A percentile compares a stretch with the other conserved stretches of the same genome.
Evolutionary conservation across 1,284 basidiomycete genomes (phyloP).

Genomic region (Cryptococcus amylolentus): DNA sequence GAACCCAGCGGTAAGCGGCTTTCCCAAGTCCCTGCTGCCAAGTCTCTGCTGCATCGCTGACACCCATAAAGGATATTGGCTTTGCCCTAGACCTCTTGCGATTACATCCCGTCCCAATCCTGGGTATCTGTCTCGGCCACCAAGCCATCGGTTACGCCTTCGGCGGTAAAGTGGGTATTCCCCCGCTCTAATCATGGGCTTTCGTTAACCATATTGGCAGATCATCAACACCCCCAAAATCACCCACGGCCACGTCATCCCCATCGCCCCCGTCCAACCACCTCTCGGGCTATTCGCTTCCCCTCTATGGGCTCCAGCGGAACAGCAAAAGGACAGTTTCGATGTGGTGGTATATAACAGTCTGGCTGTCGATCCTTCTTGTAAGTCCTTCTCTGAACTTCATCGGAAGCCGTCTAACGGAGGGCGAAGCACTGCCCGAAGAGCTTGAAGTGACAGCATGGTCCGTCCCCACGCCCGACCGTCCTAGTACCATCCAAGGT

Average conservation of each 20-base stretch:
- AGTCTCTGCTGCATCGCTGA: neutral
- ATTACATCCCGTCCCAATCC: constrained; percentile 40
- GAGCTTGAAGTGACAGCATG: constrained; percentile 53
- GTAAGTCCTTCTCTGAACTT: constrained; percentile 19
- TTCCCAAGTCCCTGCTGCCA: neutral
- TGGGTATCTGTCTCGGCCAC: constrained; percentile 78
- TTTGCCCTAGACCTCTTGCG: constrained; percentile 45
- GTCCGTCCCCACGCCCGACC: constrained; percentile 31
- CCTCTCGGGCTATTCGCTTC: constrained; percentile 35
- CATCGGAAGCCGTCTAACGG: neutral
- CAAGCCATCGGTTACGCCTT: constrained; percentile 80
- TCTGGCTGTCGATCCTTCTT: constrained; percentile 50
- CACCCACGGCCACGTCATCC: constrained; percentile 72
- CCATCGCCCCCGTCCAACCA: constrained; percentile 49
- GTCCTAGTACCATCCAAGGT: constrained; percentile 46
- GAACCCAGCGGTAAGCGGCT: constrained; percentile 32
- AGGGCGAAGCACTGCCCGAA: constrained; percentile 44
- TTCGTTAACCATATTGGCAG: constrained; percentile 16
- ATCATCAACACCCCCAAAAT: constrained; percentile 49
- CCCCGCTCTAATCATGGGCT: constrained; percentile 26
- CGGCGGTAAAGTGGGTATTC: constrained; percentile 57
- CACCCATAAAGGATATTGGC: constrained; percentile 43
- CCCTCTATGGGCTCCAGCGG: constrained; percentile 14
- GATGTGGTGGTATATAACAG: constrained; percentile 77
- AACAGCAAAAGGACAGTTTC: constrained; percentile 45